Evolutionary conservation across 1,284 basidiomycete species (phyloP).

Genomic region (Porodaedalea pini): DNA sequence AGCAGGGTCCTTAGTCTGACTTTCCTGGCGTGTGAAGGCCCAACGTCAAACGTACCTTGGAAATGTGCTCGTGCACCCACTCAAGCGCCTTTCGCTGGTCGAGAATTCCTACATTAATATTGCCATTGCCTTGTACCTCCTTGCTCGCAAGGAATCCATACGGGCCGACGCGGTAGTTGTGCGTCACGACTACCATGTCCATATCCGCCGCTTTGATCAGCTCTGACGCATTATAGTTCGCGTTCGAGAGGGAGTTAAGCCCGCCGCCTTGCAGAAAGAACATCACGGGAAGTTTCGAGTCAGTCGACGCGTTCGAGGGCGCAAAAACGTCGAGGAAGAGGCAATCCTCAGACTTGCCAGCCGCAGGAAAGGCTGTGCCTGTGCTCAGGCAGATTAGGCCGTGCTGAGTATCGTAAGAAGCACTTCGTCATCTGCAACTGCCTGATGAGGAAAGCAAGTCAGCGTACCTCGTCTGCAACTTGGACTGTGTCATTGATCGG

Average conservation of each 20-base stretch:
- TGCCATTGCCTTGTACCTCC: constrained; percentile 37
- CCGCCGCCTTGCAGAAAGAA: constrained; percentile 68
- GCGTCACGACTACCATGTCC: constrained; percentile 44
- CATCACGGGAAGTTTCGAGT: constrained; percentile 52
- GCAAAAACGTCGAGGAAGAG: constrained; percentile 37
- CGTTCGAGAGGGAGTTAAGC: constrained; percentile 7
- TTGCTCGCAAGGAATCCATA: constrained; percentile 43
- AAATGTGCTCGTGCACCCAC: constrained; percentile 60
- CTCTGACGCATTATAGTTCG: constrained; percentile 16
- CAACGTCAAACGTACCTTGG: constrained; percentile 25
- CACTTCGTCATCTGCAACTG: background rate
- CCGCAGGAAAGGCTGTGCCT: constrained; percentile 6
- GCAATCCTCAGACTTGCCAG: constrained; percentile 33
- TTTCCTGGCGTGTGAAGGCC: background rate
- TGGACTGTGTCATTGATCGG: constrained; percentile 24
- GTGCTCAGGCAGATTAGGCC: constrained; percentile 17
- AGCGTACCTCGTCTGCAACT: constrained; percentile 14
- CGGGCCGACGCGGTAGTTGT: constrained; percentile 44
- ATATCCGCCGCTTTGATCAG: constrained; percentile 42
- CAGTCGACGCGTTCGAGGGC: constrained; percentile 24
- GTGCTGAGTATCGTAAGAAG: constrained; percentile 3
- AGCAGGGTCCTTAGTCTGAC: background rate
- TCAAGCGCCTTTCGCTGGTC: constrained; percentile 53
- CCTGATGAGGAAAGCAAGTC: background rate
- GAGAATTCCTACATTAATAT: constrained; percentile 42